Base-by-base conservation (phyloP, 495 filamentous ascomycete species). In the Filosporella fistucella region DNA sequence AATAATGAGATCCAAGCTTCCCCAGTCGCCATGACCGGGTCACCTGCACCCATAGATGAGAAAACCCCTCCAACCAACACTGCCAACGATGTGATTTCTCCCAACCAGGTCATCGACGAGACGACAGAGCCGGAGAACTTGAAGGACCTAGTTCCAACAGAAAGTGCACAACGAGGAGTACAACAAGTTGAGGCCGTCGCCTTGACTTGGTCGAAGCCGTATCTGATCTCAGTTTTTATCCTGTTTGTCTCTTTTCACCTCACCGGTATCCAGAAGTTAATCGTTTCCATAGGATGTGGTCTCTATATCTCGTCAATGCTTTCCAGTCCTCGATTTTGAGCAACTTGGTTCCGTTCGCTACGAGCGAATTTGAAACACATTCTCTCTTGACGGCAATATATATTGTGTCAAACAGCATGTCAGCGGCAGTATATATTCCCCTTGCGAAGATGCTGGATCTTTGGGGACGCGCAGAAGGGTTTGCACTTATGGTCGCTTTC, bases 361-460 rank as follows among this genome's bases (percentile, higher is more conserved):
- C 62, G 16, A 61, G 55, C 39, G 44, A 43, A 7, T 67, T 68
- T 36, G 44, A 45, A 7, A 38, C 36, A 13, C 67, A 70, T 43
- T 67, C 66, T 22, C 55, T 68, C 7, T 46, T 61, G n/a, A 47
- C 58, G 1, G 54, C 59, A 17, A 62, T 53, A 24, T 41, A 43
- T n/a, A 54, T 80, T 52, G 62, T 81, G 46, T 69, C 71, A 30
- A 66, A 54, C 36, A 61, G 86, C 53, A 76, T 87, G 35, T 21
- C 49, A 81, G 76, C 47, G 82, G 82, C 47, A 66, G 83, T 14
- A 60, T 70, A 35, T 80, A 78, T 86, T 26, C 74, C 82, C 0
- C 61, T 77, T 12, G 76, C 78, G n/a, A 78, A 81, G 51, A 63
- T 85, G 32, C 50, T 82, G 42, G 75, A 84, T 55, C 56, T 80